Evolutionary conservation across 768 basidiomycete species (phyloP).

Genomic region (Russula compacta): DNA sequence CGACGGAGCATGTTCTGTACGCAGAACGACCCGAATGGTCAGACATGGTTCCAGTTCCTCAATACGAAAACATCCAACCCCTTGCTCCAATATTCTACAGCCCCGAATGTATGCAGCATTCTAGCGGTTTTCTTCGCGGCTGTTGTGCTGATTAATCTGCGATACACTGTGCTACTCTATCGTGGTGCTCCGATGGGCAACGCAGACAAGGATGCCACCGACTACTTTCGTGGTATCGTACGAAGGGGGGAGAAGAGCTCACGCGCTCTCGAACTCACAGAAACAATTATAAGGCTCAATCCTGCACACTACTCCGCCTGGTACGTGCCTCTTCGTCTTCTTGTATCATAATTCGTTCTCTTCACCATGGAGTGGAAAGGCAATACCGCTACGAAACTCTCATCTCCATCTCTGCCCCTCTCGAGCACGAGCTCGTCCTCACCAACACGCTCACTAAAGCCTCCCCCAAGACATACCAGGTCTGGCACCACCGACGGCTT

Average conservation of each 20-base stretch:
- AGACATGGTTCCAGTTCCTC: slow-evolving; percentile 70
- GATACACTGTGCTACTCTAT: slow-evolving; percentile 3
- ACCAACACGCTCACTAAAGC: slow-evolving; percentile 83
- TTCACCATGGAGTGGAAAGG: slow-evolving; percentile 37
- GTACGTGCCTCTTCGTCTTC: slow-evolving; percentile 35
- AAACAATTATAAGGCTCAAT: slow-evolving; percentile 81
- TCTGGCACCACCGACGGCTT: slow-evolving; percentile 89
- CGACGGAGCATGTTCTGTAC: slow-evolving; percentile 32
- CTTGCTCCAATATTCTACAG: slow-evolving; percentile 91
- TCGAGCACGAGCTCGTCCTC: slow-evolving; percentile 69
- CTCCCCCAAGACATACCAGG: slow-evolving; percentile 93
- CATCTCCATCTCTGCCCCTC: slow-evolving; percentile 50
- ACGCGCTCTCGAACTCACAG: slow-evolving; percentile 80
- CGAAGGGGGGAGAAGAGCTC: slow-evolving; percentile 68
- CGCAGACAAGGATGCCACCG: slow-evolving; percentile 85
- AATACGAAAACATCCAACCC: slow-evolving; percentile 70
- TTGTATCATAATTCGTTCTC: not conserved
- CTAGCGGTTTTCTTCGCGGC: not conserved
- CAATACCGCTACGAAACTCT: slow-evolving; percentile 92
- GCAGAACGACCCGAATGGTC: slow-evolving; percentile 64
- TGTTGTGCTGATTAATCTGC: slow-evolving; percentile 18
- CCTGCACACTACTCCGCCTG: slow-evolving; percentile 97
- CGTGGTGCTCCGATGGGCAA: not conserved
- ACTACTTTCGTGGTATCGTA: slow-evolving; percentile 84
- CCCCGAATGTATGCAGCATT: slow-evolving; percentile 59